These are phyloP conservation scores for Tricholoma sp. DNA, from an alignment of 768 basidiomycete genomes.

Conservation along the genomic window DNA sequence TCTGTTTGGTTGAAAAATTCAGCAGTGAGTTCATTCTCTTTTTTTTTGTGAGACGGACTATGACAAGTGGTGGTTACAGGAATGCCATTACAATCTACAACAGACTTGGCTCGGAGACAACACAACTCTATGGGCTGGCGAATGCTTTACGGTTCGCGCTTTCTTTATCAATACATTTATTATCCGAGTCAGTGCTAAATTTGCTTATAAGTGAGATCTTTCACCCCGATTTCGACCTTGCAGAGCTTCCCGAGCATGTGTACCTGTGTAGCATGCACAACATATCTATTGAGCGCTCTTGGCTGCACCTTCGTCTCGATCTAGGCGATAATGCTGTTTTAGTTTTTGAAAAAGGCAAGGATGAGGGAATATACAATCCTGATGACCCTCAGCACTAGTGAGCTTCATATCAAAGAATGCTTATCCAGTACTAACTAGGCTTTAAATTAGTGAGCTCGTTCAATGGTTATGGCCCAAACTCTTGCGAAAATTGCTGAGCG, in stretches of 20 bases:
- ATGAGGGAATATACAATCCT: too few species aligned
- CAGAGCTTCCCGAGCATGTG: conserved; percentile 24
- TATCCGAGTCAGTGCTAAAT: too few species aligned
- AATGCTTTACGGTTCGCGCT: conserved; percentile 24
- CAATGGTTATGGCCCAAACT: conserved; percentile 29
- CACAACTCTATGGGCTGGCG: conserved; percentile 21
- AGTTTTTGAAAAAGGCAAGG: too few species aligned
- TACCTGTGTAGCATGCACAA: conserved; percentile 29
- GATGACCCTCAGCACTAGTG: too few species aligned
- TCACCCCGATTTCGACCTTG: conserved; percentile 16
- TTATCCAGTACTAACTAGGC: too few species aligned
- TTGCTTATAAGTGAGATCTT: conserved; percentile 19
- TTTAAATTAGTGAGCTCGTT: conserved; percentile 15
- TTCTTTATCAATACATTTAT: neutral
- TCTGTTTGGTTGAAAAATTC: conserved; percentile 23
- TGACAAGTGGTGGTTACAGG: conserved; percentile 29
- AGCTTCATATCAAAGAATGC: conserved; percentile 18
- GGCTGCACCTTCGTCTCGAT: conserved; percentile 27
- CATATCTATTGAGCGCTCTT: conserved; percentile 30
- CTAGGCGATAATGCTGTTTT: conserved; percentile 30
- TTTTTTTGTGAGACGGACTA: too few species aligned
- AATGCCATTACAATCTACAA: conserved; percentile 27
- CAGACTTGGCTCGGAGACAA: conserved; percentile 34
- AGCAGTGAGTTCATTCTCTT: too few species aligned
- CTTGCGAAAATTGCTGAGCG: too few species aligned